Evolutionary conservation across 148 eudicot species (phyloP).

Genomic region (Persicaria tinctoria): DNA sequence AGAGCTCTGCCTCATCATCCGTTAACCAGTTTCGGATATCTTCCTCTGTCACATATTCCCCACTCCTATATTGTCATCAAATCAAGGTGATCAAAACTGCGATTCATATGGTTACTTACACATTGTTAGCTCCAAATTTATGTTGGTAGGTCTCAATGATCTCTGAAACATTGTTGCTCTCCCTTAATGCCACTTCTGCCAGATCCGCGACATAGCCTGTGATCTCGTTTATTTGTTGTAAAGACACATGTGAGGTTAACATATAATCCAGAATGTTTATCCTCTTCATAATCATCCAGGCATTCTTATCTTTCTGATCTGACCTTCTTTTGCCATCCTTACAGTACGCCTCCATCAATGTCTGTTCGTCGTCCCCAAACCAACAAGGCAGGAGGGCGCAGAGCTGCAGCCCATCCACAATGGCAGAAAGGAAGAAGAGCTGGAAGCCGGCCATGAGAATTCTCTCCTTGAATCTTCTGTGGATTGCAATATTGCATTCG

Average conservation of each 20-base stretch:
- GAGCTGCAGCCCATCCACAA: background rate
- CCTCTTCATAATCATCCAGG: background rate
- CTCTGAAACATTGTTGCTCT: background rate
- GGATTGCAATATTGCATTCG: background rate
- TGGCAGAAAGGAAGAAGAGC: background rate
- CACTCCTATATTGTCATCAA: background rate
- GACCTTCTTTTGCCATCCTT: background rate
- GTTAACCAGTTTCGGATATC: no score
- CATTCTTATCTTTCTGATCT: background rate
- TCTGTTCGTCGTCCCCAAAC: background rate
- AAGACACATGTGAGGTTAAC: background rate
- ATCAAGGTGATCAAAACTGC: background rate
- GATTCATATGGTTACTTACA: background rate
- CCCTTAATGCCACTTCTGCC: background rate
- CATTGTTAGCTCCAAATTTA: background rate
- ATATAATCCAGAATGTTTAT: background rate
- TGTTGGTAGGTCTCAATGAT: background rate
- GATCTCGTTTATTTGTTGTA: background rate
- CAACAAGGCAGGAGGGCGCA: background rate
- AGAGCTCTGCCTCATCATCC: no score
- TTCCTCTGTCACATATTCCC: background rate
- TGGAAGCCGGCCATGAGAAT: conserved; percentile 3
- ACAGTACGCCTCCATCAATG: background rate
- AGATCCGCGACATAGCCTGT: background rate
- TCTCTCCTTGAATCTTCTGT: background rate